phyloP scores from a whole-genome alignment of 1,139 yeast genomes.

The Magnusiomyces suaveolens region DNA sequence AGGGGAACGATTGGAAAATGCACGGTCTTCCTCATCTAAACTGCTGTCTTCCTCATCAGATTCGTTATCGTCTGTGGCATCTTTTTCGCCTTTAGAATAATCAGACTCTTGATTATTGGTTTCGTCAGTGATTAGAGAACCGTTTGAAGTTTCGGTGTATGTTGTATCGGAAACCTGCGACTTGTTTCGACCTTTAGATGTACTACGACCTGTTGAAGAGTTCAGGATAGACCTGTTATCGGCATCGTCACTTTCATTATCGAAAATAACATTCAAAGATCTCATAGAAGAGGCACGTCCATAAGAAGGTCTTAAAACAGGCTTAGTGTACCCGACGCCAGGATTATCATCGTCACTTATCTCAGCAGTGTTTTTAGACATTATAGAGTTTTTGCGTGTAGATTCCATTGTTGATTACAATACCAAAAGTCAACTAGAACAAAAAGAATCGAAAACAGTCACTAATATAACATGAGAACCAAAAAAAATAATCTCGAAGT shows the following conservation, averaged over 20 bases:
- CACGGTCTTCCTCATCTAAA: background rate
- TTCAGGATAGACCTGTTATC: slow-evolving; percentile 3
- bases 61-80: background rate
- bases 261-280: slow-evolving; percentile 10
- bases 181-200: background rate
- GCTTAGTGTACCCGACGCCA: background rate
- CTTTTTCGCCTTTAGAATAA: background rate
- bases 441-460: too few relatives aligned
- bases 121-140: background rate
- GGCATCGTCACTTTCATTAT: slow-evolving; percentile 4
- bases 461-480: too few relatives aligned
- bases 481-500: too few relatives aligned
- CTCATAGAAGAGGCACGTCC: slow-evolving; percentile 7
- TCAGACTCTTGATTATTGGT: background rate
- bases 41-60: background rate
- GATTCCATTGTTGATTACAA: background rate
- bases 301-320: background rate
- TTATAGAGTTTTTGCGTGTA: background rate
- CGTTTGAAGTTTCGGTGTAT: background rate
- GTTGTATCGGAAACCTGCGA: background rate
- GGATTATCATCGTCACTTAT: background rate
- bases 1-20: background rate
- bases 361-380: background rate
- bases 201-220: background rate
- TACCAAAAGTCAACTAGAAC: too few relatives aligned